phyloP scores from a whole-genome alignment of 2,329 filamentous ascomycete species.

The Penicillium concentricum region DNA sequence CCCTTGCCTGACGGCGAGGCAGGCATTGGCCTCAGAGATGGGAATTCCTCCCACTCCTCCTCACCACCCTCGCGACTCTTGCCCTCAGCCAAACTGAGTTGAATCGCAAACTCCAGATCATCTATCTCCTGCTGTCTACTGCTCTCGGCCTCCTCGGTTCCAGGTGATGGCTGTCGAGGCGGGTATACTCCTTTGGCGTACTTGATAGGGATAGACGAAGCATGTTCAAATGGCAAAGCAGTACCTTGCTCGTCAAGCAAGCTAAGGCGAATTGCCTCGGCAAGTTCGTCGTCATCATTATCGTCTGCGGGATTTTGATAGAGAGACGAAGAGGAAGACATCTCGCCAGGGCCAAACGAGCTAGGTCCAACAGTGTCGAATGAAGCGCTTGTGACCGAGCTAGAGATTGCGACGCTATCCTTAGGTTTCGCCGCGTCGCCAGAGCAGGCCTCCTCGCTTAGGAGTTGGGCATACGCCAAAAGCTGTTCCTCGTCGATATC shows the following conservation, averaged over 20 bases:
- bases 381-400: constrained; percentile 41
- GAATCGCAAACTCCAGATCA: constrained; percentile 62
- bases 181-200: constrained; percentile 31
- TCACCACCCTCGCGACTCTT: constrained; percentile 43
- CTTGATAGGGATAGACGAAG: constrained; percentile 35
- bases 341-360: constrained; percentile 29
- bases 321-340: constrained; percentile 39
- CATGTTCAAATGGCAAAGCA: constrained; percentile 14
- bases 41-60: constrained; percentile 34
- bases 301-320: constrained; percentile 45
- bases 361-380: constrained; percentile 37
- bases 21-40: constrained; percentile 22
- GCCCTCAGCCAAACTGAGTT: constrained; percentile 61
- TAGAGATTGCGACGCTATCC: constrained; percentile 36
- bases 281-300: constrained; percentile 58
- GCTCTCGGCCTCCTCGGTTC: constrained; percentile 29
- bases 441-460: constrained; percentile 59
- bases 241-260: constrained; percentile 38
- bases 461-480: constrained; percentile 60
- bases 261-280: constrained; percentile 61
- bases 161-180: constrained; percentile 18
- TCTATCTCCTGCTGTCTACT: constrained; percentile 50
- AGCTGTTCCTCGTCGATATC: constrained; percentile 61
- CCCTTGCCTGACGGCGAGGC: constrained; percentile 27
- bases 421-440: constrained; percentile 50